phyloP scores from a whole-genome alignment of 306 rosid species.

The Elaeagnus macrophylla region DNA sequence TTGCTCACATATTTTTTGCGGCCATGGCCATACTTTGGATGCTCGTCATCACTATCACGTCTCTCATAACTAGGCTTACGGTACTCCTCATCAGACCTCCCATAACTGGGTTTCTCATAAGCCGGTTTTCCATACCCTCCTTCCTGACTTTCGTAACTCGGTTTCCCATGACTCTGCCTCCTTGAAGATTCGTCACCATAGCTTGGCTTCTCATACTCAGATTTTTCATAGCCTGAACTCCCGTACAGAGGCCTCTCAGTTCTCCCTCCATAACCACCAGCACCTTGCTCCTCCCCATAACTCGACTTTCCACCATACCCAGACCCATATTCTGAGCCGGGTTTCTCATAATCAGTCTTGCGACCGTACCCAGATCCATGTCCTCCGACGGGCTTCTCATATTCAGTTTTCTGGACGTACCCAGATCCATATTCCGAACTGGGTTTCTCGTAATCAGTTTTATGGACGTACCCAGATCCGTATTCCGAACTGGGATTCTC shows the following conservation, averaged over 20 bases:
- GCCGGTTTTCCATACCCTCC: constrained; percentile 17
- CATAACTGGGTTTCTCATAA: constrained; percentile 18
- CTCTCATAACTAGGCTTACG: constrained; percentile 32
- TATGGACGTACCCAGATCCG: not conserved
- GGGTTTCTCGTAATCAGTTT: not conserved
- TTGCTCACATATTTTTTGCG: constrained; percentile 77
- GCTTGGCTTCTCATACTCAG: constrained; percentile 18
- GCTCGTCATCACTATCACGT: constrained; percentile 30
- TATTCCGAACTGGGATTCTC: not conserved
- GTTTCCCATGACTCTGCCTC: constrained; percentile 32
- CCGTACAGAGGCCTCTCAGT: constrained; percentile 16
- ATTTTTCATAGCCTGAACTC: constrained; percentile 13
- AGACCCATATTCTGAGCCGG: constrained; percentile 22
- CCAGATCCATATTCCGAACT: constrained; percentile 3
- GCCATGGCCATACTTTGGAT: constrained; percentile 40
- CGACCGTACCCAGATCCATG: constrained; percentile 7
- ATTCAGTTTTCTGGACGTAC: constrained; percentile 4
- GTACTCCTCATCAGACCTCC: constrained; percentile 35
- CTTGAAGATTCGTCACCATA: constrained; percentile 28
- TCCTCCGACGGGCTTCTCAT: not conserved
- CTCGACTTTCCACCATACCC: constrained; percentile 33
- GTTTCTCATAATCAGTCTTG: constrained; percentile 9
- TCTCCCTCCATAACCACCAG: constrained; percentile 26
- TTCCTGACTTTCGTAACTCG: constrained; percentile 15
- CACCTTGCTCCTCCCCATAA: constrained; percentile 31